A percentile compares a stretch with the other conserved stretches of the same genome.
Conservation (phyloP, 164 flowering plant species). For the Malania oleifera region DNA sequence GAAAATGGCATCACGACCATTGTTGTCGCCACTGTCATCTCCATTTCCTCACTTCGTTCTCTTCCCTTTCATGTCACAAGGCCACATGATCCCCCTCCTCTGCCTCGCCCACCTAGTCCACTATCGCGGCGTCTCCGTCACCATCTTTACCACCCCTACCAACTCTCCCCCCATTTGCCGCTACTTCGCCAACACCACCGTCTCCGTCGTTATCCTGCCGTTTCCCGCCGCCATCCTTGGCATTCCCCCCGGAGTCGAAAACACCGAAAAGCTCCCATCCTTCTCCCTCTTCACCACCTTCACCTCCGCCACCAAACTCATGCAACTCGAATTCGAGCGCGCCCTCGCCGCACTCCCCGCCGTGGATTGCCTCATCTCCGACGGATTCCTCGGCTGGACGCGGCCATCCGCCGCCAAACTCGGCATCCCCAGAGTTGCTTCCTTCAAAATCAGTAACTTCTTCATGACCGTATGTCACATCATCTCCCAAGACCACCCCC, state of each 20-base stretch:
- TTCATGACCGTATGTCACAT: slow-evolving; percentile 1
- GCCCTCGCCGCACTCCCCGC: background rate
- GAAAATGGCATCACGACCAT: too few relatives aligned
- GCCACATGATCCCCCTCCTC: background rate
- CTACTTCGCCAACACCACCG: background rate
- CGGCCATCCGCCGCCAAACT: slow-evolving; percentile 26
- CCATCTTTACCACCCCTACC: background rate
- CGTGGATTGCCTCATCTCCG: slow-evolving; percentile 10
- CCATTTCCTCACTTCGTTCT: too few relatives aligned
- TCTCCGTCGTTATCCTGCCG: background rate
- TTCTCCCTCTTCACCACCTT: background rate
- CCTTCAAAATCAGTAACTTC: slow-evolving; percentile 29
- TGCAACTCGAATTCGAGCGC: background rate
- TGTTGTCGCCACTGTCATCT: too few relatives aligned
- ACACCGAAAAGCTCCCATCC: background rate
- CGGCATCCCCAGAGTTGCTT: slow-evolving; percentile 30
- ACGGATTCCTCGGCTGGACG: slow-evolving; percentile 51
- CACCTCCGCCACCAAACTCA: background rate
- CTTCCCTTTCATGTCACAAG: background rate
- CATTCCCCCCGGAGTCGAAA: background rate
- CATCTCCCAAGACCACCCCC: too few relatives aligned
- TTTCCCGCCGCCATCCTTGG: background rate
- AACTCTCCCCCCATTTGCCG: background rate
- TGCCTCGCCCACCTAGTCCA: background rate
- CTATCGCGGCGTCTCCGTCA: background rate